Evolutionary conservation across 2,329 filamentous ascomycete genomes (phyloP), one percentile per base, ranked within the genome.

Genomic region (Neofusicoccum laricinum): DNA sequence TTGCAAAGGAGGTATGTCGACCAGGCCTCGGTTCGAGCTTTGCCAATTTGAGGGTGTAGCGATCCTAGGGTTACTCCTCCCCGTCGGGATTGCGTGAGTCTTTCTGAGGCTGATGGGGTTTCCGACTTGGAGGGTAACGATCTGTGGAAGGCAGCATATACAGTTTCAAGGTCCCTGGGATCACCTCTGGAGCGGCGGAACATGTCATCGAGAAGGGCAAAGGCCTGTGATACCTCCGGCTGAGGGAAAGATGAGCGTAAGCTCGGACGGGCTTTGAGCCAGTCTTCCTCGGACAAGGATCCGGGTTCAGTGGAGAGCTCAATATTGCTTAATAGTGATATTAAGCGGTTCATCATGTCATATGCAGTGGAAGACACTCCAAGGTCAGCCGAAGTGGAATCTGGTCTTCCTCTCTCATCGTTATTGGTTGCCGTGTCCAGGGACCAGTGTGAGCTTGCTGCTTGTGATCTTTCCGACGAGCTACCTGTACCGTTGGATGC

Each of bases 361-460:
- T 51, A 15, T 36, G 49, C 14, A 3, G 32, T 51, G 25, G 17
- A 4, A n/a, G 12, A 2, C 4, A 15, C 21, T 15, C 15, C n/a
- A 14, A 15, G 10, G 10, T n/a, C 11, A 10, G 19, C 15, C 12
- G 21, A 7, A 25, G 2, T 25, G 17, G 50, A 15, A 30, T 25
- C 19, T 2, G 4, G 34, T 15, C 19, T 40, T 17, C 8, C 38
- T 19, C 14, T 32, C 6, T 46, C 55, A 4, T 17, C 3, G 15
- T 45, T 30, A 6, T 30, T 19, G n/a, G 55, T 84, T 75, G 97
- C 97, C 3, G 86, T 91, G 43, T 88, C 85, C 14, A 90, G 91
- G 25, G 55, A 59, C 55, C 55, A 59, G 10, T 21, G 55, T 8
- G 30, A 21, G 30, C 41, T 59, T 11, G 25, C 41, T 11, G 30